Base-by-base conservation (phyloP, 2,329 filamentous ascomycete species). In the Basipetospora sp. region DNA sequence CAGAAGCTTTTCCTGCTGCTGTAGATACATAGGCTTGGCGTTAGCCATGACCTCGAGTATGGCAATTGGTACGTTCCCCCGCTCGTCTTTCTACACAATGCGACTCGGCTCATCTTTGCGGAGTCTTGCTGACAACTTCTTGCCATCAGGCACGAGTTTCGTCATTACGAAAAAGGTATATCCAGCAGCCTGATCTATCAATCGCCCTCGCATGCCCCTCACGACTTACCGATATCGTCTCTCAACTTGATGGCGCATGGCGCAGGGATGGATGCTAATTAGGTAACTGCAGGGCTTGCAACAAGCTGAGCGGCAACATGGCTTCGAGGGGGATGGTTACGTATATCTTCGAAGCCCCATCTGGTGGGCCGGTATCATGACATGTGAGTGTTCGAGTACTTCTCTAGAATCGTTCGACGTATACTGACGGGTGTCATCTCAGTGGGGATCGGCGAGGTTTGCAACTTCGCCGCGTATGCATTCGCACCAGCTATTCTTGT, bases 401-500 rank as follows among this genome's bases (percentile, higher is more conserved):
- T 16, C 14, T 10, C 14, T 27, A 8, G 4, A 13, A 17, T 31
- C 14, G 15, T 25, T n/a, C 10, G 16, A 13, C 31, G 19, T 16
- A 34, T 28, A 28, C 19, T 34, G 14, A 31, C 39, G 5, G 3
- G 8, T 38, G 31, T 15, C n/a, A 39, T 34, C 38, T 39, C 50
- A 93, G 85, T 98, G 74, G 81, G 86, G 43, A 62, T 92, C 31
- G 90, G 90, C 53, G 90, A 98, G 62, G 66, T 94, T 41, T 92
- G 86, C 62, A 98, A 98, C 60, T 98, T 98, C 56, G 87, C 87
- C 36, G 90, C 90, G 44, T 98, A 98, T 56, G 90, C 90, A 6
- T 98, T 96, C 60, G 90, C 90, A 47, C 90, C 90, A 29, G 92
- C 90, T n/a, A 98, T 98, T 59, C 71, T 98, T 38, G 90, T 98